phyloP scores from a whole-genome alignment of 768 basidiomycete genomes.

The Leccinum boreale region DNA sequence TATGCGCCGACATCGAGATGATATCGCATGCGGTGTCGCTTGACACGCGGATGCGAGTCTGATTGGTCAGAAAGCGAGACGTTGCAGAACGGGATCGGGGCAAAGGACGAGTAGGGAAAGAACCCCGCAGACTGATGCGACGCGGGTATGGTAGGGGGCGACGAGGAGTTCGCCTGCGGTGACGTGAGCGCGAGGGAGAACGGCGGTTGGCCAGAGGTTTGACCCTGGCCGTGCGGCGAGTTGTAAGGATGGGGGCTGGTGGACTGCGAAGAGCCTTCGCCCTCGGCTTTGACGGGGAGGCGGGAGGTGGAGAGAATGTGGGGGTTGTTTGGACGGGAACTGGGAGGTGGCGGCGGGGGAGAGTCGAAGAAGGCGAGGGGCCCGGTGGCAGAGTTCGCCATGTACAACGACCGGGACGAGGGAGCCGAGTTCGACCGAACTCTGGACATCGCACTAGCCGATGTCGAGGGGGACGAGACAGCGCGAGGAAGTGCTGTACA shows the following conservation, averaged over 20 bases:
- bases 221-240: conserved; percentile 34
- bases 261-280: conserved; percentile 40
- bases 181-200: conserved; percentile 46
- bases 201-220: conserved; percentile 31
- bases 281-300: conserved; percentile 44
- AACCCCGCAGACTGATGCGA: conserved; percentile 32
- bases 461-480: conserved; percentile 24
- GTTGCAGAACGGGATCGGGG: conserved; percentile 28
- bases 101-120: conserved; percentile 36
- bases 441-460: conserved; percentile 33
- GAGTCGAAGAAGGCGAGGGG: conserved; percentile 42
- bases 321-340: conserved; percentile 39
- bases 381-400: conserved; percentile 26
- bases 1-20: conserved; percentile 78
- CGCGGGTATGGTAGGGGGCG: conserved; percentile 27
- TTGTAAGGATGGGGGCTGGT: conserved; percentile 29
- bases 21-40: conserved; percentile 36
- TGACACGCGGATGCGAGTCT: conserved; percentile 29
- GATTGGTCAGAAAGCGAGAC: conserved; percentile 25
- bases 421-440: conserved; percentile 43
- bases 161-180: conserved; percentile 34
- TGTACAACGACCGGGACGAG: conserved; percentile 43
- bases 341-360: conserved; percentile 37
- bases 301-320: conserved; percentile 41
- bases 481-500: conserved; percentile 42